Conservation (phyloP, 192 early-diverging fungal species). For the Linderina pennispora region DNA sequence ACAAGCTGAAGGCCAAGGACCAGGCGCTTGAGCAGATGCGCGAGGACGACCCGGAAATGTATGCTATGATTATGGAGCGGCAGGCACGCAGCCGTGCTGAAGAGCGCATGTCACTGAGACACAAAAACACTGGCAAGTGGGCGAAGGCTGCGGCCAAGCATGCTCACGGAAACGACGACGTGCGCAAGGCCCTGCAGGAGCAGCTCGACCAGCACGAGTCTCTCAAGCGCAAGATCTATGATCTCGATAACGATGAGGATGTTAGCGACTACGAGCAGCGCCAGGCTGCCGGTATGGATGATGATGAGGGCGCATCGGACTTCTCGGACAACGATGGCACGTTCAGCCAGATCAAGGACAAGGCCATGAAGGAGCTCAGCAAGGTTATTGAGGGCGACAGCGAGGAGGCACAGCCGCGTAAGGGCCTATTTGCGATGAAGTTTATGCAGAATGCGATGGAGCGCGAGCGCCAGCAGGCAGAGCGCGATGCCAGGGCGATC, state of each 20-base stretch:
- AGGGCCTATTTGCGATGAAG: constrained; percentile 93
- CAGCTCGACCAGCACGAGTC: constrained; percentile 74
- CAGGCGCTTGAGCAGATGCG: constrained; percentile 60
- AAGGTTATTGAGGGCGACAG: constrained; percentile 11
- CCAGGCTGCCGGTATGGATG: constrained; percentile 34
- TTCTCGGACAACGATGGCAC: constrained; percentile 18
- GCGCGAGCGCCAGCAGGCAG: constrained; percentile 46
- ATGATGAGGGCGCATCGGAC: constrained; percentile 14
- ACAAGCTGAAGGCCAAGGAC: constrained; percentile 56
- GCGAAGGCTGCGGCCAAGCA: constrained; percentile 71
- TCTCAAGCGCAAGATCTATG: constrained; percentile 77
- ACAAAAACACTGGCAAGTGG: constrained; percentile 97
- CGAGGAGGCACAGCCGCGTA: constrained; percentile 49
- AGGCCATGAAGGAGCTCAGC: constrained; percentile 6
- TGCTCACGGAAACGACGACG: constrained; percentile 50
- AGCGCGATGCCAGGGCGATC: constrained; percentile 31
- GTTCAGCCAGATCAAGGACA: constrained; percentile 8
- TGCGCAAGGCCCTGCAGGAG: constrained; percentile 76
- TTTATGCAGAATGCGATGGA: constrained; percentile 90
- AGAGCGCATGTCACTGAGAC: constrained; percentile 89
- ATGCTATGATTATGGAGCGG: constrained; percentile 33
- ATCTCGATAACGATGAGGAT: constrained; percentile 56
- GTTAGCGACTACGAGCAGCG: constrained; percentile 39
- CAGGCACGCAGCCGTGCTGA: constrained; percentile 57
- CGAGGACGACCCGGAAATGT: constrained; percentile 62